Base-by-base conservation (phyloP, 2,329 filamentous ascomycete species). In the Ophiostoma sp. region DNA sequence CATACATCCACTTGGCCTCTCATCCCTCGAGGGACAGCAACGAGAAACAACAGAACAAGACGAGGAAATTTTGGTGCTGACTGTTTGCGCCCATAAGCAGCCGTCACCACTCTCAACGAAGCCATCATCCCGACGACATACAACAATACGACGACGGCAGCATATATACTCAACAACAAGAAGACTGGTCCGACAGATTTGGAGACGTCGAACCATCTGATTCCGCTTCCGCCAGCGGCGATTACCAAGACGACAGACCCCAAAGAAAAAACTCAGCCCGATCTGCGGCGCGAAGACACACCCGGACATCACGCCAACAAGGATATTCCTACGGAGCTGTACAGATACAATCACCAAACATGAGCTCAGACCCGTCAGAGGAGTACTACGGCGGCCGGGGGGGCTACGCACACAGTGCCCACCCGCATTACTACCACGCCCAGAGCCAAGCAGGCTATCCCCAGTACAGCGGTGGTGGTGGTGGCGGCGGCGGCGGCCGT, bases 321-420 rank as follows among this genome's bases (percentile, higher is more conserved):
- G 40, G 40, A 42, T 63, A 63, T 14, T 5, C 14, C n/a, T 74
- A 73, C 64, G 69, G 73, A 58, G 64, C 70, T 62, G 47, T 72
- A 8, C 71, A 80, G 75, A 72, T 79, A 74, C 74, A 79, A 77
- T 72, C 81, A 72, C 78, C 78, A 80, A 76, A 85, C 68, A 85
- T 86, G 80, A 90, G 84, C 76, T 82, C 85, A 80, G 89, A 90
- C 76, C 84, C 84, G 47, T 82, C 81, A 27, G 87, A 91, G 38
- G 87, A 90, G n/a, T 88, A 84, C 75, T 80, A 77, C 70, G 73
- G 73, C 58, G 27, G 55, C 67, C 73, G 78, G 69, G 75, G 77
- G 66, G 73, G 72, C 71, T 76, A 75, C 69, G 74, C 74, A 58
- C 74, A 76, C 71, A 72, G 27, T 75, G 18, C 65, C 36, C 64